These are phyloP conservation scores for Rosa hybrid DNA, from an alignment of 331 rosid species.

Conservation along the genomic window DNA sequence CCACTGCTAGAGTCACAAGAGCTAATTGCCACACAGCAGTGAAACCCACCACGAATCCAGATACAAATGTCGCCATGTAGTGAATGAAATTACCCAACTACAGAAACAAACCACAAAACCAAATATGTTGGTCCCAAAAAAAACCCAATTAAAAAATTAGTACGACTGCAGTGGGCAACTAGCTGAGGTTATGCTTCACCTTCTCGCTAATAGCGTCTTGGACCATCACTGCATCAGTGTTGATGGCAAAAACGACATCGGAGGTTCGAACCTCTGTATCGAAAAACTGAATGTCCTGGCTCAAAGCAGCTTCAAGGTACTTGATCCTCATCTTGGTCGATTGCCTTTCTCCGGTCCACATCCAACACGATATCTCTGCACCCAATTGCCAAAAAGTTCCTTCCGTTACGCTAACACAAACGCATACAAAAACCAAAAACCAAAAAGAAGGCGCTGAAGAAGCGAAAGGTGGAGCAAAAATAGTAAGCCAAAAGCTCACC, in stretches of 20 bases:
- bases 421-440: neutral
- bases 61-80: slow-evolving; percentile 96
- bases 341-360: slow-evolving; percentile 99
- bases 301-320: slow-evolving; percentile 88
- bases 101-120: slow-evolving; percentile 24
- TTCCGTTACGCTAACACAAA: slow-evolving; percentile 18
- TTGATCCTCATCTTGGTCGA: slow-evolving; percentile 95
- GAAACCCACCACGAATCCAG: slow-evolving; percentile 94
- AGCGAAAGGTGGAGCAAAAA: neutral
- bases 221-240: slow-evolving; percentile 91
- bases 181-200: slow-evolving; percentile 41
- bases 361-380: slow-evolving; percentile 99
- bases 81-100: slow-evolving; percentile 96
- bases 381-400: slow-evolving; percentile 19
- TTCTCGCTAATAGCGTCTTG: slow-evolving; percentile 99
- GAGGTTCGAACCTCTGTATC: slow-evolving; percentile 96
- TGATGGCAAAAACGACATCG: slow-evolving; percentile 89
- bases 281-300: slow-evolving; percentile 85
- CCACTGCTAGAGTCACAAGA: slow-evolving; percentile 90
- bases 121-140: slow-evolving; percentile 5
- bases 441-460: neutral
- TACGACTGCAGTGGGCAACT: neutral
- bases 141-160: neutral
- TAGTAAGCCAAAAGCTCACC: slow-evolving; percentile 41
- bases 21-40: slow-evolving; percentile 99